Percentiles rank a stretch among this genome's conserved stretches.
phyloP scores from a whole-genome alignment of 2,329 filamentous ascomycete genomes.

The Clonostachys chloroleuca region DNA sequence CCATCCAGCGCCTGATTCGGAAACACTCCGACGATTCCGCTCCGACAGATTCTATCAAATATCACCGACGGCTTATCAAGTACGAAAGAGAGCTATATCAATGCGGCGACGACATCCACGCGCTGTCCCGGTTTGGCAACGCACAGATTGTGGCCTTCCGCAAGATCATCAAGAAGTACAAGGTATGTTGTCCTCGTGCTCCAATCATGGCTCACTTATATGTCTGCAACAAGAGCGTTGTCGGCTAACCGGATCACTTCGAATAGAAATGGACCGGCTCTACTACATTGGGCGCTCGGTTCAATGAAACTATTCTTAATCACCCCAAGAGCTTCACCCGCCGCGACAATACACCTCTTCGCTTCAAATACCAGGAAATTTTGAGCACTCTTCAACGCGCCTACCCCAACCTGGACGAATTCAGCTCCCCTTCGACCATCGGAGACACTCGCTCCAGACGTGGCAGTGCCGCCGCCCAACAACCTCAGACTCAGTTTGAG shows the following conservation, averaged over 20 bases:
- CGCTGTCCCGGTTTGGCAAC: constrained; percentile 66
- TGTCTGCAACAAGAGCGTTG: background rate
- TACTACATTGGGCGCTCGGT: constrained; percentile 55
- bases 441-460: constrained; percentile 6
- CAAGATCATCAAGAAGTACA: constrained; percentile 84
- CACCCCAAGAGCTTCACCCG: constrained; percentile 69
- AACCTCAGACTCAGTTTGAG: constrained; percentile 14
- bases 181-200: constrained; percentile 34
- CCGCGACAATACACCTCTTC: constrained; percentile 54
- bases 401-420: constrained; percentile 28
- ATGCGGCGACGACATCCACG: constrained; percentile 68
- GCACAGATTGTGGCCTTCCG: constrained; percentile 74
- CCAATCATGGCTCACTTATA: background rate
- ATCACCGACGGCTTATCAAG: constrained; percentile 46
- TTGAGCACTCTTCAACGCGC: constrained; percentile 39
- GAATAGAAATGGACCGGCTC: constrained; percentile 77
- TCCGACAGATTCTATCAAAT: constrained; percentile 28
- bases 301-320: constrained; percentile 61
- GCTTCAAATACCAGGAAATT: constrained; percentile 45
- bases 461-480: constrained; percentile 1
- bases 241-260: background rate
- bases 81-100: constrained; percentile 46
- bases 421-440: constrained; percentile 28
- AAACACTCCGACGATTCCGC: constrained; percentile 29
- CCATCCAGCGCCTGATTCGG: constrained; percentile 40